Base-by-base conservation (phyloP, 2,329 filamentous ascomycete genomes). In the Sphaerostilbella broomeana region DNA sequence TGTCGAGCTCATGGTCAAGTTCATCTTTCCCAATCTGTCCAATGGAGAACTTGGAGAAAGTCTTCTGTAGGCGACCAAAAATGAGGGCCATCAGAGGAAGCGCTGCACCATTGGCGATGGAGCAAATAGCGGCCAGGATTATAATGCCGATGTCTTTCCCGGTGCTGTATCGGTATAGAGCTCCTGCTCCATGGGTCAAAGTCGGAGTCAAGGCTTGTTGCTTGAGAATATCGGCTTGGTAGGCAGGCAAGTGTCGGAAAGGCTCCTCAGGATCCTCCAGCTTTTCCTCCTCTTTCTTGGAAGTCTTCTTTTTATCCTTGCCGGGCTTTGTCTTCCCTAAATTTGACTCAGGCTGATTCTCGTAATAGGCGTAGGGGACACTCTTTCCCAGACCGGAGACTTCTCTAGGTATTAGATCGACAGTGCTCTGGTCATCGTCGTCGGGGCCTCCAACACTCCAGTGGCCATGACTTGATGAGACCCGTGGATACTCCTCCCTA, bases 31-130 rank as follows among this genome's bases (percentile, higher is more conserved):
- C 56, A 13, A 73, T 64, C 0, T 54, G 56, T 6, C 65, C 64
- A 6, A 63, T 63, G 3, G 52, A 38, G 15, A 66, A 59, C 16
- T 68, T 56, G 52, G 84, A 75, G 56, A 94, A 94, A 2, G 73
- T 75, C 4, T 77, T 77, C 43, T 87, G 78, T 26, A 94, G 69
- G 36, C 79, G 77, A 45, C 87, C 86, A 52, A 94, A 94, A 22
- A 94, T 65, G 42, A 87, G 73, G 0, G 86, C 90, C 78, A 92
- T 90, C 17, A 88, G 65, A 5, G 86, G 86, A 45, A 90, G 61
- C 6, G 82, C 81, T 40, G 84, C 84, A 44, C 86, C 86, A 13
- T 78, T 81, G 22, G 71, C 78, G 48, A 89, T 84, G 47, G 84
- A 73, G 42, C 75, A 76, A 38, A 90, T 51, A 19, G 68, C 56